Evolutionary conservation across 1,284 basidiomycete genomes (phyloP), one percentile per base, ranked within the genome.

Genomic region (Mycosarcoma mackinlayi): DNA sequence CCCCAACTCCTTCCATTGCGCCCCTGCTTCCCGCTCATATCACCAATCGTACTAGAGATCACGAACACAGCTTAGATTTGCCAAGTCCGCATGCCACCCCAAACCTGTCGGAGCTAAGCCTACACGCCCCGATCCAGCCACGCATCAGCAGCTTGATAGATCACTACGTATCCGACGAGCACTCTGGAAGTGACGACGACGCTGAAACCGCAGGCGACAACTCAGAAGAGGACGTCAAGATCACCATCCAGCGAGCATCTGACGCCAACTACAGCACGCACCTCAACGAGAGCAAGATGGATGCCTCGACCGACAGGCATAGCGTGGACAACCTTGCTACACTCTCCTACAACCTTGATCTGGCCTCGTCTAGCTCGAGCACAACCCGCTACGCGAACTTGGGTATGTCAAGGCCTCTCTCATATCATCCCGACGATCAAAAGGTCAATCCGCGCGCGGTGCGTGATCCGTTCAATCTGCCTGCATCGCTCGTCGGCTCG

Each of bases 371-470:
- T 10, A 13, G 23, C 13, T 23, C 51, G 3, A 31, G 27, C 39
- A 13, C 38, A 27, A 27, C 37, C 4, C 54, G 52, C 9, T 66
- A 66, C 34, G 34, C 49, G 38, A 66, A 66, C 24, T 21, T 60
- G 27, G 56, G 66, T 25, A 69, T 69, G 66, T 47, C 55, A 3
- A 47, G 66, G 10, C 66, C 66, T 6, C 59, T 63, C 5, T 69
- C 66, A 7, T 54, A 45, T 33, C 33, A 51, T 25, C 66, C 66
- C 7, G 46, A 59, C 39, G 66, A 69, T 39, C 60, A 63, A 24
- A 62, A 60, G 14, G 51, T 69, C 60, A 69, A 69, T 37, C 66
- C 66, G 25, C 53, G 66, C 24, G 66, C 55, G 4, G 49, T 63
- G 7, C 50, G 66, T 3, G 66, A 69, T 45, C 56, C 59, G 9